Base-by-base conservation (phyloP, 495 filamentous ascomycete species). In the Tetracladium marchalianum region DNA sequence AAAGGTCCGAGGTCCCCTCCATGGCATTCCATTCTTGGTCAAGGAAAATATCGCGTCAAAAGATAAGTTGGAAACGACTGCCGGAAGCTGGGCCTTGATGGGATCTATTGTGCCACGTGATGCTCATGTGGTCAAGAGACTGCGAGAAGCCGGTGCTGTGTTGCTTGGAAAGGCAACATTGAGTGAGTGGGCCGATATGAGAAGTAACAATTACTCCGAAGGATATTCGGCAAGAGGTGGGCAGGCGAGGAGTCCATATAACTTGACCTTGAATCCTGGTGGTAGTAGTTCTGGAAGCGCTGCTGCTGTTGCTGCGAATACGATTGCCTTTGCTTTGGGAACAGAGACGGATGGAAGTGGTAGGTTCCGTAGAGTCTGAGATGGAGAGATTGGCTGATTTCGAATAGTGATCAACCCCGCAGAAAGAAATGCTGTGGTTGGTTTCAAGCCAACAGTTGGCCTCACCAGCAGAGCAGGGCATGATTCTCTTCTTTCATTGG, bases 101-200 rank as follows among this genome's bases (percentile, higher is more conserved):
- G 82, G 80, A 5, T 77, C 69, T 41, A 62, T 81, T 9, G 76
- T 84, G 0, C 84, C 82, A 0, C 69, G 78, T 27, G 81, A 87
- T 62, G 73, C 82, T 9, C 56, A 66, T 41, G 79, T 87, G 1
- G 75, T 87, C 4, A 47, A 67, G 24, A 61, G 64, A 31, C 68
- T 88, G 31, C 76, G 84, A 13, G 60, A 74, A 49, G 77, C 77
- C 11, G 84, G 84, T 22, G 83, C 81, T 11, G 58, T 87, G 15
- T 66, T 88, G 7, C 59, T 88, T 31, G 84, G 83, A 22, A 78
- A 87, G 56, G 77, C 81, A 1, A 79, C 75, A 12, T 57, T 88
- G 51, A 80, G 73, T 52, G 83, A 87, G 57, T 87, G 82, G 82
- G 82, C 82, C 3, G 77, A 81, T 52, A 81, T 84, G 78, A 70